phyloP scores from a whole-genome alignment of 169 alveolate species.

The Plasmodium adleri region DNA sequence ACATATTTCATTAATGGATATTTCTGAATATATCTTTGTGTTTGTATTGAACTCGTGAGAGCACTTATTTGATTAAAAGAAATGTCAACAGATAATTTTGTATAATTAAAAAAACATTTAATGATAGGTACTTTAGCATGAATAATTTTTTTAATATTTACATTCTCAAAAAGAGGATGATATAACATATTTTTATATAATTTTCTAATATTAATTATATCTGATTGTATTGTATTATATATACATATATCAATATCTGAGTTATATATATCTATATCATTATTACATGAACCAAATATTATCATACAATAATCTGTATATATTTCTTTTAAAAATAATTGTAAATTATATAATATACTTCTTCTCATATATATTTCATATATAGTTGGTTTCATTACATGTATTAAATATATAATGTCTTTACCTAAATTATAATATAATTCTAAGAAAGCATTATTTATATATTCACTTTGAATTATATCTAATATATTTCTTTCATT shows the following conservation, averaged over 20 bases:
- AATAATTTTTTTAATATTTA: background rate
- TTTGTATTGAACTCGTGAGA: conserved; percentile 22
- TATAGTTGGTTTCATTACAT: conserved; percentile 35
- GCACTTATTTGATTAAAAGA: conserved; percentile 52
- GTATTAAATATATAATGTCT: conserved; percentile 17
- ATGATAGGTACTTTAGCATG: conserved; percentile 30
- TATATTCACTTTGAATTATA: conserved; percentile 7
- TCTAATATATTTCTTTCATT: background rate
- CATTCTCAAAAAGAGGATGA: conserved; percentile 11
- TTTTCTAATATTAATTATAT: background rate
- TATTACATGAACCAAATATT: conserved; percentile 50
- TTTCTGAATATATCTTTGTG: conserved; percentile 6
- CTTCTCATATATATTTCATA: conserved; percentile 46
- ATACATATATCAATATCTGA: conserved; percentile 58
- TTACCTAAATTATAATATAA: conserved; percentile 31
- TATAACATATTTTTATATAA: conserved; percentile 20
- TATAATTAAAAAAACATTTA: conserved; percentile 34
- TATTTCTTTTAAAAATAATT: background rate
- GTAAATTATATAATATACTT: conserved; percentile 1
- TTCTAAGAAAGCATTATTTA: conserved; percentile 26
- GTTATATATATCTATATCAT: conserved; percentile 38
- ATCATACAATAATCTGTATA: conserved; percentile 12
- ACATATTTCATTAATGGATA: conserved; percentile 16
- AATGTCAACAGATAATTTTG: conserved; percentile 6
- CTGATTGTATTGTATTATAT: conserved; percentile 2